Evolutionary conservation across 192 early-diverging fungal species (phyloP).

Genomic region (Entomortierella parvispora): DNA sequence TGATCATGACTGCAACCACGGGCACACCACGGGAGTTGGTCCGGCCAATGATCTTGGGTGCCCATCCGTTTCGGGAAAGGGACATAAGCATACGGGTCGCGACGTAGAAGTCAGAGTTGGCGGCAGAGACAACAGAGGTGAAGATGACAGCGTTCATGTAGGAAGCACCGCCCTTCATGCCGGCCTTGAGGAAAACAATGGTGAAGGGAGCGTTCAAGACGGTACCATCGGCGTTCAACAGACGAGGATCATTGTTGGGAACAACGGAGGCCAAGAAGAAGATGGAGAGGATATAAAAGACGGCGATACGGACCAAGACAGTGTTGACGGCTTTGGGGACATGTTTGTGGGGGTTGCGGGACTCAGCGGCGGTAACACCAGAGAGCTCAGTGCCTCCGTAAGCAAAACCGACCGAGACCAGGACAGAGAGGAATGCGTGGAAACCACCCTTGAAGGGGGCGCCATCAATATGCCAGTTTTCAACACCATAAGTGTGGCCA

Average conservation of each 20-base stretch:
- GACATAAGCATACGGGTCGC: constrained; percentile 65
- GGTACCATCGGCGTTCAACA: constrained; percentile 44
- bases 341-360: constrained; percentile 62
- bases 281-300: constrained; percentile 71
- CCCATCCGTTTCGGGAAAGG: constrained; percentile 64
- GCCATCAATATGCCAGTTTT: constrained; percentile 67
- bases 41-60: constrained; percentile 57
- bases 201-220: constrained; percentile 68
- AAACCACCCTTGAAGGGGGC: constrained; percentile 62
- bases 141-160: constrained; percentile 75
- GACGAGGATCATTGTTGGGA: constrained; percentile 59
- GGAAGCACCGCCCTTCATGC: constrained; percentile 54
- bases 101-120: constrained; percentile 75
- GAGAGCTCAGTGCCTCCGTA: constrained; percentile 87
- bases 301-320: constrained; percentile 61
- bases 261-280: constrained; percentile 71
- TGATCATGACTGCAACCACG: constrained; percentile 56
- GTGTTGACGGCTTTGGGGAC: constrained; percentile 23
- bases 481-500: constrained; percentile 64
- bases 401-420: constrained; percentile 78
- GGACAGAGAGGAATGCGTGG: constrained; percentile 66
- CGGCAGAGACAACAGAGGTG: constrained; percentile 68
- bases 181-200: constrained; percentile 61
- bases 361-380: constrained; percentile 87
- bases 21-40: constrained; percentile 63